Base-by-base conservation (phyloP, 768 basidiomycete genomes). In the Boletus edulis region DNA sequence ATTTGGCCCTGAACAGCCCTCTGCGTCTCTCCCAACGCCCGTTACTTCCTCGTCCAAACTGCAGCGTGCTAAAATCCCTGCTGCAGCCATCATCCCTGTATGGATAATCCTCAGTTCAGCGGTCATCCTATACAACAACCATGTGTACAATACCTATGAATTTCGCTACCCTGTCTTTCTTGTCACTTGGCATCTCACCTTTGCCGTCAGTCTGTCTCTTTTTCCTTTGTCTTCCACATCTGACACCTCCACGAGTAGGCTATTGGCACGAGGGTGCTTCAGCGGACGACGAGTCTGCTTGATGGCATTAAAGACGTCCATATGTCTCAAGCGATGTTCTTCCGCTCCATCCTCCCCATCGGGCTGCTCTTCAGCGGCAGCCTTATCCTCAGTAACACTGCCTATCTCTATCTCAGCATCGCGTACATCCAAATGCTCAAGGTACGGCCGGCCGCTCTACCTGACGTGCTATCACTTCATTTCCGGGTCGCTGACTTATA, bases 371-470 rank as follows among this genome's bases (percentile, higher is more conserved):
- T 98, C 81, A 91, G 89, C 35, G 96, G 87, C 24, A 93, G 89
- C 55, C 82, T 98, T 51, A 85, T 98, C 63, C 78, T 95, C 55
- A 89, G 86, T 74, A 98, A 98, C 73, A 90, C 89, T 2, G 94
- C 94, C 3, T 96, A 95, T 72, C 85, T 97, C 20, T 87, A 92
- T 64, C 83, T 98, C 60, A 88, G 86, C 61, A 92, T 96, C 12
- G 84, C 91, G 0, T 98, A 96, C 73, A 98, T 98, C 62, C 96
- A 98, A 72, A 93, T 98, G 92, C 85, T 95, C 69, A 94, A 94
- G 82, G 89, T 87, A 38, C 34, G 76, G 61, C 4, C 12, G n/a
- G n/a, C n/a, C 27, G 14, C 49, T 54, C 46, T 37, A 34, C 22
- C 15, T 17, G 27, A 29, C 17, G 11, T 41, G 35, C 14, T n/a